A percentile compares a stretch with the other conserved stretches of the same genome.
Evolutionary conservation across 2,329 filamentous ascomycete genomes (phyloP).

Genomic region (Alternaria rosae): DNA sequence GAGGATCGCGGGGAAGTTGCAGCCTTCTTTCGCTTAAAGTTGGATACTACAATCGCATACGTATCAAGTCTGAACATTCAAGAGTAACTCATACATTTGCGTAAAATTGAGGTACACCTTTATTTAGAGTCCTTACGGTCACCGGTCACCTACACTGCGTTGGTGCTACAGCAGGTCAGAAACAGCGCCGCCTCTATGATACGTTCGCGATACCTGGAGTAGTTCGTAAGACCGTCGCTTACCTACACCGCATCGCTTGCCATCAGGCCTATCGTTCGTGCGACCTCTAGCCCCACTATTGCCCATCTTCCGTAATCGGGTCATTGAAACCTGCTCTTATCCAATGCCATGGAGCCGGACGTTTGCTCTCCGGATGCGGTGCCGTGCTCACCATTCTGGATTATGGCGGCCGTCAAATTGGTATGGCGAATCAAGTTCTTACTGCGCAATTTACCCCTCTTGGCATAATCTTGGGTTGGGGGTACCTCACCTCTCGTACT

Average conservation of each 20-base stretch:
- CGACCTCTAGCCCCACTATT: neutral
- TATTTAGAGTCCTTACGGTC: too few species aligned
- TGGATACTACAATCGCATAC: neutral
- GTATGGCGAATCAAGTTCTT: neutral
- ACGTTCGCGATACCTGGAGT: neutral
- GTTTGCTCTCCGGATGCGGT: conserved; percentile 13
- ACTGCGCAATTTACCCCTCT: conserved; percentile 13
- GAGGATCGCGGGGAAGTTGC: conserved; percentile 48
- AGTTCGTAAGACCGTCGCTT: neutral
- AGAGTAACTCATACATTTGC: neutral
- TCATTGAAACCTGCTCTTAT: neutral
- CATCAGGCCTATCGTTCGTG: neutral
- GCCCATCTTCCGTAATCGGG: neutral
- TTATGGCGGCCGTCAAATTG: neutral
- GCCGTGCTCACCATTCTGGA: neutral
- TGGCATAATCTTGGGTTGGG: conserved; percentile 6
- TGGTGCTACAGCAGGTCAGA: neutral
- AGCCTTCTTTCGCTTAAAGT: conserved; percentile 40
- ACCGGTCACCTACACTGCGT: neutral
- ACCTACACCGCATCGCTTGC: neutral
- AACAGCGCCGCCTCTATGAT: neutral
- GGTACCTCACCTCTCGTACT: neutral
- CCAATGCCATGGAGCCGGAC: conserved; percentile 1
- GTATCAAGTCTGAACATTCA: neutral
- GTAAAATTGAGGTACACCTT: too few species aligned